Base-by-base conservation (phyloP, 2,329 filamentous ascomycete species). In the Pseudopyricularia cyperi region DNA sequence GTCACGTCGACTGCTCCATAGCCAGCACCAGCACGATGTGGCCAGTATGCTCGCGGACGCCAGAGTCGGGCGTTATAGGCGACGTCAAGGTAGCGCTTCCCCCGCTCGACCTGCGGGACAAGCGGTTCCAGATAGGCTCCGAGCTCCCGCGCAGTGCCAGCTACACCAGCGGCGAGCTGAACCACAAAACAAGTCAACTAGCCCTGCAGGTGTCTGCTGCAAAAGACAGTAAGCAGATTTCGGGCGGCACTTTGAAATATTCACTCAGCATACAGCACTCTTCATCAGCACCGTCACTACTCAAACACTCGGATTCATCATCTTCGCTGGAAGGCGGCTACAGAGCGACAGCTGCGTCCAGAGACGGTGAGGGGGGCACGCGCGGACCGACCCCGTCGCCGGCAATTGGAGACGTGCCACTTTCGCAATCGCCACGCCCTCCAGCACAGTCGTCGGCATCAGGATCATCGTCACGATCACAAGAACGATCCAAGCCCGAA, bases 101-200 rank as follows among this genome's bases (percentile, higher is more conserved):
- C 46, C 46, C 51, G 51, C 52, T 46, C 22, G 52, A 53, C 28
- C 52, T 54, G 44, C 49, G 52, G 33, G 52, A 52, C 52, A 50
- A 22, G 30, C 46, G 50, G 6, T 52, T 46, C 47, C 52, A 48
- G 28, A 30, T 42, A 39, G 46, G 51, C 7, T 51, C 49, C n/a
- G 33, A 15, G 46, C 14, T 26, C 46, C 30, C 15, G 19, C 33
- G 35, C 52, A 51, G 52, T 15, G 39, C 47, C 35, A 47, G 52
- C 46, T 44, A 34, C 34, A 48, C 15, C 32, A 42, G 46, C 8
- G 32, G 30, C 3, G 33, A 35, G 12, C n/a, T 15, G 14, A 48
- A n/a, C 32, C 24, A 17, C 47, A 33, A 49, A 33, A 35, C 4
- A 30, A 35, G 17, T 30, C 30, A 35, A n/a, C 32, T 24, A 30